Evolutionary conservation across 2,329 filamentous ascomycete species (phyloP).

Genomic region (Hansfordia pulvinata): DNA sequence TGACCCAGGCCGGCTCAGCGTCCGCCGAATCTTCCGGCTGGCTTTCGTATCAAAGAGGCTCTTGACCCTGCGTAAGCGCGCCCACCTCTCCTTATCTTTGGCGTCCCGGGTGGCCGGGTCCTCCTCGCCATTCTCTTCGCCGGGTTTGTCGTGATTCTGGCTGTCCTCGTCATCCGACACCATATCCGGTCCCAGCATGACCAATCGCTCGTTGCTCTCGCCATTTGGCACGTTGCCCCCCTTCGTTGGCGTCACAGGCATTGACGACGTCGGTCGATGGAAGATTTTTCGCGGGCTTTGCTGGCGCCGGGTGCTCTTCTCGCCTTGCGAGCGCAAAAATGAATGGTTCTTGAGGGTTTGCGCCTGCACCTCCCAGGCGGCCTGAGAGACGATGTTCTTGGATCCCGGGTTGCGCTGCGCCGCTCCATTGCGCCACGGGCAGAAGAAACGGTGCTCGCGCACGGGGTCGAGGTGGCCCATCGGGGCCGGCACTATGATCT

Average conservation of each 20-base stretch:
- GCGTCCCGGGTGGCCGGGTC: constrained; percentile 32
- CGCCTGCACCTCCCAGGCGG: constrained; percentile 42
- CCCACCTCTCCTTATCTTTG: constrained; percentile 63
- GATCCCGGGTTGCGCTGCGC: constrained; percentile 42
- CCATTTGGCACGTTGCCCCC: constrained; percentile 4
- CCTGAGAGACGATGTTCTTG: constrained; percentile 20
- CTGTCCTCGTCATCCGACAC: constrained; percentile 17
- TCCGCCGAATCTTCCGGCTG: constrained; percentile 33
- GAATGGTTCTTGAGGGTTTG: constrained; percentile 45
- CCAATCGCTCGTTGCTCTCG: constrained; percentile 2
- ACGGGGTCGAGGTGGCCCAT: constrained; percentile 57
- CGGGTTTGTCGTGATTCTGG: too few relatives aligned
- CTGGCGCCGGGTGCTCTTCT: constrained; percentile 14
- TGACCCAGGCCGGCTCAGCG: constrained; percentile 27
- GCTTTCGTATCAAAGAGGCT: constrained; percentile 57
- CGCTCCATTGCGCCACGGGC: constrained; percentile 59
- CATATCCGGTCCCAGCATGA: constrained; percentile 8
- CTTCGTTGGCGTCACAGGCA: constrained; percentile 12
- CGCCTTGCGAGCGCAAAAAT: constrained; percentile 27
- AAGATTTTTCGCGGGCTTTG: constrained; percentile 13
- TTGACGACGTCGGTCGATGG: constrained; percentile 9
- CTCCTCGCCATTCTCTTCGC: constrained; percentile 32
- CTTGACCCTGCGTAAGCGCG: constrained; percentile 56
- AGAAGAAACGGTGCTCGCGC: constrained; percentile 69
- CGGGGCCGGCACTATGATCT: constrained; percentile 41